Evolutionary conservation across 2,329 filamentous ascomycete genomes (phyloP).

Genomic region (Fusarium circinatum): DNA sequence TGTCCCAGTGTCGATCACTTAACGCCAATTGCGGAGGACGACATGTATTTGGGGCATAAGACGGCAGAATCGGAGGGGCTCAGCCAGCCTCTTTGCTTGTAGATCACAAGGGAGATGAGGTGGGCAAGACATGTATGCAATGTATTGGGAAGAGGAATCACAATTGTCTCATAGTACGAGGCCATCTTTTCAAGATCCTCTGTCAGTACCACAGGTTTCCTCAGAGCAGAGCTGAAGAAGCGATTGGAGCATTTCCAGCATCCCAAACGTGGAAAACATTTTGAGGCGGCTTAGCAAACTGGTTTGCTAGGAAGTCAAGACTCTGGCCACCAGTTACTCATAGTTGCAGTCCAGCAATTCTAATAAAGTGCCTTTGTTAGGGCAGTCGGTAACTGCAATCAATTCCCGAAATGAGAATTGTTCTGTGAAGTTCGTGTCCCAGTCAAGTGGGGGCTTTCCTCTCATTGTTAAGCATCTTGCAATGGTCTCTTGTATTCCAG

Average conservation of each 20-base stretch:
- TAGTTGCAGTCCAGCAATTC: accelerated
- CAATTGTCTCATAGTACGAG: not conserved
- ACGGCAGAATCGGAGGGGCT: not conserved
- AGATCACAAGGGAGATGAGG: not conserved
- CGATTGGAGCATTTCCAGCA: not conserved
- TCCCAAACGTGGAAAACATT: accelerated
- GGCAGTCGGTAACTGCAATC: accelerated
- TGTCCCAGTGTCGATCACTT: not conserved
- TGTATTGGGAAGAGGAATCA: too few species aligned
- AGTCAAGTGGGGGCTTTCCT: accelerated
- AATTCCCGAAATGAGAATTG: not conserved
- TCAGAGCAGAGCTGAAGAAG: not conserved
- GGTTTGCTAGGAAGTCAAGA: too few species aligned
- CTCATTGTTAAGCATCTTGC: too few species aligned
- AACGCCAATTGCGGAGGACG: too few species aligned
- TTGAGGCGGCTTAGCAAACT: accelerated
- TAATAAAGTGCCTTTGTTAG: not conserved
- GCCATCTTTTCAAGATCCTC: accelerated
- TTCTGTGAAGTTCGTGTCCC: not conserved
- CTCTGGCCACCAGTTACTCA: not conserved
- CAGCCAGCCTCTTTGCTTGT: not conserved
- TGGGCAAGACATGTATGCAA: not conserved
- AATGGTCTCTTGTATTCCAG: too few species aligned
- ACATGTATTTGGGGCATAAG: accelerated
- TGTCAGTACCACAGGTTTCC: not conserved